These are phyloP conservation scores for Camellia japonica DNA, from an alignment of 148 eudicot species.

Conservation along the genomic window DNA sequence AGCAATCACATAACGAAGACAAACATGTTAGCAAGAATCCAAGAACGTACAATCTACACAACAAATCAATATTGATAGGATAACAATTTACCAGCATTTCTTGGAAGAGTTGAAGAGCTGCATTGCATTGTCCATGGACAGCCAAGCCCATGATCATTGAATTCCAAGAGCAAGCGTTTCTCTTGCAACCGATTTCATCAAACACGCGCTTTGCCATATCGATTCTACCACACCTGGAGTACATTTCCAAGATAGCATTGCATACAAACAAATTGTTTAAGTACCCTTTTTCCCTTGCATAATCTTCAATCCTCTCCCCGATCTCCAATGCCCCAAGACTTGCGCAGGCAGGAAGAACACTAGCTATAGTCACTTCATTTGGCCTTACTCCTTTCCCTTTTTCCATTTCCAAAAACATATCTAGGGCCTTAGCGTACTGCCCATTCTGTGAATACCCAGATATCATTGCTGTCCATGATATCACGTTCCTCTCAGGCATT, in stretches of 20 bases:
- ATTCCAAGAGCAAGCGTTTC: slow-evolving; percentile 66
- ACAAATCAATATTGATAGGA: background rate
- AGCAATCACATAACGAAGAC: background rate
- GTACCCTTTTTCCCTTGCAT: slow-evolving; percentile 50
- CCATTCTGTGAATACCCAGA: slow-evolving; percentile 61
- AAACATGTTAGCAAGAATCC: background rate
- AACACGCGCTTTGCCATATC: slow-evolving; percentile 47
- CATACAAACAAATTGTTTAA: slow-evolving; percentile 49
- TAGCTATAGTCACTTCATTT: slow-evolving; percentile 60
- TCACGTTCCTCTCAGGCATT: slow-evolving; percentile 50
- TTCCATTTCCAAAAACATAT: slow-evolving; percentile 51
- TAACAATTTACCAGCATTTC: slow-evolving; percentile 44
- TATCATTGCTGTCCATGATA: slow-evolving; percentile 70
- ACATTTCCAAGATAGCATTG: slow-evolving; percentile 65
- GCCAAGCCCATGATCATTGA: slow-evolving; percentile 67
- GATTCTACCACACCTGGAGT: slow-evolving; percentile 62
- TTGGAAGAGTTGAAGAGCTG: slow-evolving; percentile 51
- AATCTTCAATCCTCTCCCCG: slow-evolving; percentile 50
- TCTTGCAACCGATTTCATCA: slow-evolving; percentile 49
- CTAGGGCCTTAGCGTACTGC: slow-evolving; percentile 42
- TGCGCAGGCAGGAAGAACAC: slow-evolving; percentile 74
- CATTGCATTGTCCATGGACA: slow-evolving; percentile 45
- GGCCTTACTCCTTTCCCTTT: slow-evolving; percentile 38
- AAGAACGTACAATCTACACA: background rate
- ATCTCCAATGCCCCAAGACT: slow-evolving; percentile 64